Base-by-base conservation (phyloP, 192 early-diverging fungal species). In the Podila epigama region DNA sequence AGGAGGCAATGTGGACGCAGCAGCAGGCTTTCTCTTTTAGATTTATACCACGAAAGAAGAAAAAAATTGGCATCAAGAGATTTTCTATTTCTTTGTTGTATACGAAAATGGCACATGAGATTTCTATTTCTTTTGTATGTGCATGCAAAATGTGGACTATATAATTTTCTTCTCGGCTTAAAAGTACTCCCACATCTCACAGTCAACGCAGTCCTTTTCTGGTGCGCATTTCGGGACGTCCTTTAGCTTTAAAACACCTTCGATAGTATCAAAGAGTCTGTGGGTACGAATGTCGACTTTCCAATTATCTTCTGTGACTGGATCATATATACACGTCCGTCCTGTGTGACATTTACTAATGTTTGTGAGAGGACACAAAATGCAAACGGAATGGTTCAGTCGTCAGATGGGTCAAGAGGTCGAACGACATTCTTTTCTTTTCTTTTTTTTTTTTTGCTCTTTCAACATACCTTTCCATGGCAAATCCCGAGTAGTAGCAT, bases 11-110 rank as follows among this genome's bases (percentile, higher is more conserved):
- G 84, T 88, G 7, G 96, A 99, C 44, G 44, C 92, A 31, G 97
- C 97, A 12, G 96, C 95, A 4, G 88, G 87, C 60, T 80, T 97
- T 51, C 85, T 97, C 32, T 97, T 99, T 75, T 84, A 88, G 69
- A 52, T n/a, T n/a, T n/a, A n/a, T n/a, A n/a, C n/a, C n/a, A n/a
- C n/a, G n/a, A n/a, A n/a, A n/a, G n/a, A n/a, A n/a, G n/a, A n/a
- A n/a, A n/a, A n/a, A n/a, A n/a, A n/a, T n/a, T n/a, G n/a, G n/a
- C n/a, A n/a, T n/a, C n/a, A n/a, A n/a, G n/a, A n/a, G n/a, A n/a
- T n/a, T n/a, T n/a, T n/a, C n/a, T n/a, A n/a, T n/a, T n/a, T n/a
- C n/a, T n/a, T n/a, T n/a, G n/a, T n/a, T n/a, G n/a, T n/a, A n/a
- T n/a, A n/a, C n/a, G n/a, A n/a, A n/a, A n/a, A n/a, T n/a, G n/a